Evolutionary conservation across 345 rosid genomes (phyloP), one percentile per base, ranked within the genome.

Genomic region (Corchorus olitorius): DNA sequence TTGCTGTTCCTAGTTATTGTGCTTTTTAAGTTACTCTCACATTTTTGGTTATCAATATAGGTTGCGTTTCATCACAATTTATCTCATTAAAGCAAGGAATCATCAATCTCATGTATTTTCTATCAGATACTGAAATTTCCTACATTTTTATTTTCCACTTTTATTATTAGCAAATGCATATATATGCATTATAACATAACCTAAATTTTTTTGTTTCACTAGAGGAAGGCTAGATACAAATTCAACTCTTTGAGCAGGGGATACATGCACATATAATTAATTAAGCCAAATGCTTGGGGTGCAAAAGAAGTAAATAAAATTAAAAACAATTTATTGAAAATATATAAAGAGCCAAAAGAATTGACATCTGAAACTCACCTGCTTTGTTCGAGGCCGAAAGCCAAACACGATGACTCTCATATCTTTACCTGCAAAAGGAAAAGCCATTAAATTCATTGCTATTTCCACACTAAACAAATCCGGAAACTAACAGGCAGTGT

Each of bases 361-460:
- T 72, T 70, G 22, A 74, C 62, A 72, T 75, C 46, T 52, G 55
- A 61, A 62, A 50, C 70, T 77, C 37, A 94, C 99, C 99, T 90
- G 95, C 90, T 85, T 94, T 81, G 87, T 92, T 75, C 84, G 85
- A 50, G 99, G 95, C 78, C 82, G 98, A 79, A 96, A 96, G 77
- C 98, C 97, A 81, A 92, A 92, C 53, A 96, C 98, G 75, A 96
- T 81, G 69, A 94, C 85, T 82, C 97, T 91, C 99, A 96, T 93
- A 84, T 96, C 99, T 83, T 93, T 96, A 74, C 99, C 99, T 96
- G 84, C 79, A 82, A 82, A 83, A 80, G 2, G 10, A 76, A 53
- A 55, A 67, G 37, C 39, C 22, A 65, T 65, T 33, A 49, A 35
- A 16, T 63, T 48, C 15, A 62, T 10, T 50, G 49, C 64, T 49